Percentiles rank a stretch among this genome's conserved stretches.
Conservation (phyloP, 2,329 filamentous ascomycete species). For the Monosporascus cannonballus region DNA sequence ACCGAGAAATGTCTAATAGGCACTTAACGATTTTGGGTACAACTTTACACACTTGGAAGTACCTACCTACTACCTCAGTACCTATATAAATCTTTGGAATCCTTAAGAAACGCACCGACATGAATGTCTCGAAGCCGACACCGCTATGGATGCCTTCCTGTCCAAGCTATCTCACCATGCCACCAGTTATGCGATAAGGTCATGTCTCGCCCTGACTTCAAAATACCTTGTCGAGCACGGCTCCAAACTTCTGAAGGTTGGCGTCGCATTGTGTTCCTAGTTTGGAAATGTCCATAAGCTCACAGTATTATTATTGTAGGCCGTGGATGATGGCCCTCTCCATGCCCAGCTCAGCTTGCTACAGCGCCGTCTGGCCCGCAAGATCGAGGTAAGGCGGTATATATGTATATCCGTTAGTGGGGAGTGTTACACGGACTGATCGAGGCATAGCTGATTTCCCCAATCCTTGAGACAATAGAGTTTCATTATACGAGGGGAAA, state of each 20-base stretch:
- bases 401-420: too few species aligned
- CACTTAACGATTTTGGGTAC: background rate
- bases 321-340: constrained; percentile 64
- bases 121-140: background rate
- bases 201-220: constrained; percentile 79
- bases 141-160: constrained; percentile 64
- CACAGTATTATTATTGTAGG: constrained; percentile 26
- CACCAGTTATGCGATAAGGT: constrained; percentile 87
- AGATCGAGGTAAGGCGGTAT: constrained; percentile 61
- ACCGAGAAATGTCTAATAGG: background rate
- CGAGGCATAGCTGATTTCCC: constrained; percentile 21
- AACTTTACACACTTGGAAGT: background rate
- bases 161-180: constrained; percentile 58
- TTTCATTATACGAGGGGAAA: constrained; percentile 45
- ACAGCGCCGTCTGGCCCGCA: constrained; percentile 71
- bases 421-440: constrained; percentile 2
- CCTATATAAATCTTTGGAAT: background rate
- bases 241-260: constrained; percentile 61
- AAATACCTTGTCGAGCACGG: constrained; percentile 81
- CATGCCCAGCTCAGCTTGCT: constrained; percentile 63
- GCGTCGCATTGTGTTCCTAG: background rate
- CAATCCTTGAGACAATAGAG: constrained; percentile 29
- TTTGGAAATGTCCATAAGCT: background rate
- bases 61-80: background rate
- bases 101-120: constrained; percentile 5